These are phyloP conservation scores for Jamesozyma lodderae DNA, from an alignment of 805 yeast genomes.

Conservation along the genomic window DNA sequence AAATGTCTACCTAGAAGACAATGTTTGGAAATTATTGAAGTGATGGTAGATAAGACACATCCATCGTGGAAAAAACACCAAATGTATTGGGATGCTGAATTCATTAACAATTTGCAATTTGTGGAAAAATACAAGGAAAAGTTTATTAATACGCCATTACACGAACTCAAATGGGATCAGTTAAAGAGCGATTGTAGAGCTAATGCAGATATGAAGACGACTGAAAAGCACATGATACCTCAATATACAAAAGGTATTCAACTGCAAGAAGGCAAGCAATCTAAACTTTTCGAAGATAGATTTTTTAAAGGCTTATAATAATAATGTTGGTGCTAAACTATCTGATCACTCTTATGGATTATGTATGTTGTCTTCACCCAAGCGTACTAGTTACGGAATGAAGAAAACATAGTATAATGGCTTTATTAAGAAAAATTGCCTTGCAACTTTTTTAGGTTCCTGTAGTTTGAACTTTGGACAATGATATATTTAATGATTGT, in stretches of 20 bases:
- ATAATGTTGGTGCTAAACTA: no score
- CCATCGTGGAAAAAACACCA: conserved; percentile 12
- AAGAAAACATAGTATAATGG: no score
- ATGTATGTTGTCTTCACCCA: no score
- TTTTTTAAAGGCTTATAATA: conserved; percentile 2
- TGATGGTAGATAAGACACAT: conserved; percentile 31
- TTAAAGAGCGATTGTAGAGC: background rate
- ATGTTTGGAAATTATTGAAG: conserved; percentile 44
- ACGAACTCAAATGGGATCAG: conserved; percentile 6
- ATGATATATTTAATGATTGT: no score
- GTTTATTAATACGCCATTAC: background rate
- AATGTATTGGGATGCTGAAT: conserved; percentile 34
- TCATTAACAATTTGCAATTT: conserved; percentile 16
- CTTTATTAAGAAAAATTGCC: no score
- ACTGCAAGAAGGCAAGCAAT: conserved; percentile 16
- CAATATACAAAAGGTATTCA: conserved; percentile 13
- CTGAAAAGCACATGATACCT: conserved; percentile 11
- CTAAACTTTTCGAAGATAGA: conserved; percentile 9
- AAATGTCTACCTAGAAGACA: conserved; percentile 64
- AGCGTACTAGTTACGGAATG: no score
- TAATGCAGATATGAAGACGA: no score
- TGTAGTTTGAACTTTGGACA: no score
- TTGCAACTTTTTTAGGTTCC: no score
- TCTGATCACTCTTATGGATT: no score
- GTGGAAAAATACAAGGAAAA: conserved; percentile 5